Percentiles rank a stretch among this genome's conserved stretches.
phyloP scores from a whole-genome alignment of 169 alveolate species.

The Eimeria acervulina region DNA sequence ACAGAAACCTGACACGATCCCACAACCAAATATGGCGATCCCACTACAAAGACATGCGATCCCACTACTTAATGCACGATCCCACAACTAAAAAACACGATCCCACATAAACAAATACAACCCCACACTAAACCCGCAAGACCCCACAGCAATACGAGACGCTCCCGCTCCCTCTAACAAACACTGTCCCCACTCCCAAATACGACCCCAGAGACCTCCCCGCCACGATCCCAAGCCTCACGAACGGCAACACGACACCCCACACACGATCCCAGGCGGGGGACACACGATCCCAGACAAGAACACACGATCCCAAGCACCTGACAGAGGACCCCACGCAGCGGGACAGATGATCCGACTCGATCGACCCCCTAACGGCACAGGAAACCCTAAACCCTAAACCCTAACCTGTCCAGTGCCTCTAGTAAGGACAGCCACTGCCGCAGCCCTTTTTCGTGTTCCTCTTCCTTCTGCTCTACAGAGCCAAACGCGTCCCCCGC shows the following conservation, averaged over 20 bases:
- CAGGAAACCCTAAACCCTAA: conserved; percentile 33
- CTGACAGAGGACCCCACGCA: not conserved
- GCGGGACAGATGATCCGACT: no score
- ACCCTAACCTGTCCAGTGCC: conserved; percentile 90
- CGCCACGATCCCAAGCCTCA: not conserved
- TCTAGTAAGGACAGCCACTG: conserved; percentile 89
- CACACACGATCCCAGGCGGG: not conserved
- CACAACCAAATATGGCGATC: not conserved
- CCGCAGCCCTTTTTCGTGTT: conserved; percentile 91
- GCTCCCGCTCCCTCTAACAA: not conserved
- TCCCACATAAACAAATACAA: not conserved
- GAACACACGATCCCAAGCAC: not conserved
- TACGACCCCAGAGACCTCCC: not conserved
- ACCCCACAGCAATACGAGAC: not conserved
- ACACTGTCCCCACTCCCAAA: not conserved
- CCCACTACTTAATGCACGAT: not conserved
- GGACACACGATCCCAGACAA: not conserved
- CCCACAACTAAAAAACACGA: conserved; percentile 42
- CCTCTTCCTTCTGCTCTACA: conserved; percentile 91
- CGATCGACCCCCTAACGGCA: no score
- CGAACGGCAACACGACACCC: not conserved
- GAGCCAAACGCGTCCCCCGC: conserved; percentile 89
- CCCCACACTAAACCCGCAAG: conserved; percentile 3
- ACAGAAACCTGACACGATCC: no score
- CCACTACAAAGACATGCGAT: not conserved